Percentiles rank a stretch among this genome's conserved stretches.
These are phyloP conservation scores for Candida succiphila DNA, from an alignment of 805 yeast genomes.

Conservation along the genomic window DNA sequence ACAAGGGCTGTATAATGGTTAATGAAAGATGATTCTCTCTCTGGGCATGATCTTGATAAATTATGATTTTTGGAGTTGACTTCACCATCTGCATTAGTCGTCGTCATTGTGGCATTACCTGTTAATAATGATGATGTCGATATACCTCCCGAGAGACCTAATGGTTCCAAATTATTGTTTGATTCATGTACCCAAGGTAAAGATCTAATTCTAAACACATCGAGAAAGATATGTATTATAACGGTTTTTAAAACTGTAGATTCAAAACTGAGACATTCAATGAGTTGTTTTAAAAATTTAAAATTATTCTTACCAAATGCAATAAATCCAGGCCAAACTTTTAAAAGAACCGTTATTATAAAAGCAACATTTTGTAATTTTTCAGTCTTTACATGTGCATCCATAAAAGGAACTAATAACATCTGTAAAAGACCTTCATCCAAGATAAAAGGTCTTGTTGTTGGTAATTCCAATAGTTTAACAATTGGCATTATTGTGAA, in stretches of 20 bases:
- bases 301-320: constrained; percentile 50
- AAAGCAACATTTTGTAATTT: constrained; percentile 52
- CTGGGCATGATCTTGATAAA: constrained; percentile 18
- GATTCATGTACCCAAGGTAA: constrained; percentile 36
- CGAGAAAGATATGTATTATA: constrained; percentile 62
- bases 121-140: constrained; percentile 6
- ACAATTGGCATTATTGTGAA: constrained; percentile 37
- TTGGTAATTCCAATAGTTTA: constrained; percentile 48
- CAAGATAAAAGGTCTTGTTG: constrained; percentile 41
- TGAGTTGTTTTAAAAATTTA: constrained; percentile 42
- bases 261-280: constrained; percentile 54
- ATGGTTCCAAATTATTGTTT: neutral
- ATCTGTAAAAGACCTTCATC: constrained; percentile 54
- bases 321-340: constrained; percentile 69
- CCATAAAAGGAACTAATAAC: constrained; percentile 65
- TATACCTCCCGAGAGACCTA: too few relatives aligned
- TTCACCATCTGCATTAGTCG: neutral
- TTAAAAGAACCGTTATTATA: constrained; percentile 50
- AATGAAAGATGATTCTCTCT: constrained; percentile 31
- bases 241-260: constrained; percentile 47
- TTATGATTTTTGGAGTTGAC: constrained; percentile 3
- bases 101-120: constrained; percentile 4
- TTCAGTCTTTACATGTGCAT: constrained; percentile 37
- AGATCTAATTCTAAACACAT: constrained; percentile 49
- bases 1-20: constrained; percentile 64